These are phyloP conservation scores for Scopulariopsis brevicaulis DNA, from an alignment of 2,329 filamentous ascomycete species.

Conservation along the genomic window DNA sequence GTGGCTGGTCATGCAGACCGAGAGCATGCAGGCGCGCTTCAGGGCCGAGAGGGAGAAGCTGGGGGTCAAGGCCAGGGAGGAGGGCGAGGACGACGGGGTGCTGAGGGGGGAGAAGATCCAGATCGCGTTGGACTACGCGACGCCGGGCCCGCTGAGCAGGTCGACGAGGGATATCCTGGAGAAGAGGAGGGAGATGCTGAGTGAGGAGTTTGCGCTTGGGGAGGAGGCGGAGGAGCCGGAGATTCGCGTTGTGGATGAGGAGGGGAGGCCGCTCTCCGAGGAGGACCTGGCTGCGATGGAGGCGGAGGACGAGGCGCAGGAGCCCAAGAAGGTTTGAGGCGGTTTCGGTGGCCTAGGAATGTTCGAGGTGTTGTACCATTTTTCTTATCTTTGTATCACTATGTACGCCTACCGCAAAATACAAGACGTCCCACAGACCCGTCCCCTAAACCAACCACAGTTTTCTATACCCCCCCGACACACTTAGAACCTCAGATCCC, in stretches of 20 bases:
- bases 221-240: constrained; percentile 25
- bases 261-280: neutral
- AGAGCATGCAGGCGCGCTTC: constrained; percentile 52
- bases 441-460: neutral
- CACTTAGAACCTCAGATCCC: constrained; percentile 51
- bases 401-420: constrained; percentile 2
- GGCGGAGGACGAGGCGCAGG: neutral
- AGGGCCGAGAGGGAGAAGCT: constrained; percentile 51
- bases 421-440: neutral
- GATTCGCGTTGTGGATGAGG: constrained; percentile 2
- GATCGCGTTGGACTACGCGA: constrained; percentile 28
- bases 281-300: neutral
- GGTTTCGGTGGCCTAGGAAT: neutral
- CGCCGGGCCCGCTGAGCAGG: constrained; percentile 23
- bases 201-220: constrained; percentile 26
- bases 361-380: neutral
- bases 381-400: constrained; percentile 2
- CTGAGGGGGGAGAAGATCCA: constrained; percentile 22
- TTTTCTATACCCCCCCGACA: neutral
- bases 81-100: constrained; percentile 14
- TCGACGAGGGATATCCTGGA: constrained; percentile 23
- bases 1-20: constrained; percentile 80
- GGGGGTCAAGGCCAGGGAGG: constrained; percentile 39
- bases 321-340: neutral
- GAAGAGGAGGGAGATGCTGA: constrained; percentile 26